phyloP scores from a whole-genome alignment of 495 filamentous ascomycete genomes.

The Xylaria nigripes region DNA sequence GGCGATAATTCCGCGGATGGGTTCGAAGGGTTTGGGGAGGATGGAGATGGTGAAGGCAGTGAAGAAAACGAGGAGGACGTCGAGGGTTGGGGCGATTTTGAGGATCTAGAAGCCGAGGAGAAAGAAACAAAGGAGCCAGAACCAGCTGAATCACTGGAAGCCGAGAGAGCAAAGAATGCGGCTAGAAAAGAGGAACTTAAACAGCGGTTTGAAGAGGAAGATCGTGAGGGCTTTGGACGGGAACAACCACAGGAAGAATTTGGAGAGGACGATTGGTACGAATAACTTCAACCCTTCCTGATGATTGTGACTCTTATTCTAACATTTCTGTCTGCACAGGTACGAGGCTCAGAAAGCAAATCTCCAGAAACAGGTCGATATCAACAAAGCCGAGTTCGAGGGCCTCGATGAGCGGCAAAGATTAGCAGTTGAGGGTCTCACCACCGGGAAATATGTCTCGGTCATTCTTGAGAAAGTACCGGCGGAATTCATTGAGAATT shows the following conservation, averaged over 20 bases:
- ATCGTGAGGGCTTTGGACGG: constrained; percentile 84
- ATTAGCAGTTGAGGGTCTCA: constrained; percentile 76
- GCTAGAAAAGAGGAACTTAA: constrained; percentile 88
- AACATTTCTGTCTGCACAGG: neutral
- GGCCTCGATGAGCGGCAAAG: constrained; percentile 72
- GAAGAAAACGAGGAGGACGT: constrained; percentile 61
- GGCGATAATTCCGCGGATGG: constrained; percentile 42
- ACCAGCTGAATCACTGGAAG: constrained; percentile 48
- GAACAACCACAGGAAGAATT: constrained; percentile 68
- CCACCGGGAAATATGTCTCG: constrained; percentile 88
- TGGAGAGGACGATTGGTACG: constrained; percentile 85
- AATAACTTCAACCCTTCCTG: neutral
- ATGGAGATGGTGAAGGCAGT: constrained; percentile 56
- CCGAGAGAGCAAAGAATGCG: constrained; percentile 85
- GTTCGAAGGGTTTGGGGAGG: constrained; percentile 39
- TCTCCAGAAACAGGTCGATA: constrained; percentile 85
- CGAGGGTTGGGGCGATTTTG: constrained; percentile 83
- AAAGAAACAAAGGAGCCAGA: constrained; percentile 30
- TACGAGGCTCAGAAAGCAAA: constrained; percentile 93
- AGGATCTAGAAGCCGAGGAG: constrained; percentile 80
- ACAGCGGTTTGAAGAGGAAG: constrained; percentile 92
- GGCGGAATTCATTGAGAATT: constrained; percentile 82
- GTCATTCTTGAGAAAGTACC: constrained; percentile 82
- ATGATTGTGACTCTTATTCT: neutral
- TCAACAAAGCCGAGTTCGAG: constrained; percentile 91